A percentile compares a stretch with the other conserved stretches of the same genome.
Evolutionary conservation across 495 filamentous ascomycete genomes (phyloP).

Genomic region (Trichoderma asperelloides): DNA sequence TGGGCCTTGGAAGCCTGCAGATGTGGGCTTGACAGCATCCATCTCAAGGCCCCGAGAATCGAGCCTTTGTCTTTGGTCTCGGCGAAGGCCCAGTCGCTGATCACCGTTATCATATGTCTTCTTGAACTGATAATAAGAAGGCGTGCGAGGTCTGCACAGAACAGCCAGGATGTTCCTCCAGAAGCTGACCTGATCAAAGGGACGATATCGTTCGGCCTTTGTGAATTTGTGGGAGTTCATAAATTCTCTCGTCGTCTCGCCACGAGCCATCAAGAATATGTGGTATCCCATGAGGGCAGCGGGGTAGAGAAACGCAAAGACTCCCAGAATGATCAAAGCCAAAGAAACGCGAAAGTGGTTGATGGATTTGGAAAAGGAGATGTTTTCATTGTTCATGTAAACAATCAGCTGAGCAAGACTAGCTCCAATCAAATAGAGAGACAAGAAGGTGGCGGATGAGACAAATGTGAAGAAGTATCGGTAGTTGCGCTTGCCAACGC

Average conservation of each 20-base stretch:
- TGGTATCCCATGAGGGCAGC: slow-evolving; percentile 80
- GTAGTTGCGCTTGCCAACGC: slow-evolving; percentile 93
- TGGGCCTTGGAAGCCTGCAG: slow-evolving; percentile 18
- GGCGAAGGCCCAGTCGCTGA: slow-evolving; percentile 54
- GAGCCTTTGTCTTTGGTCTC: slow-evolving; percentile 4
- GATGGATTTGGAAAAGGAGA: slow-evolving; percentile 61
- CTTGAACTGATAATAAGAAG: slow-evolving; percentile 89
- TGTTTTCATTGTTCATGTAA: slow-evolving; percentile 49
- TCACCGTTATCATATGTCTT: slow-evolving; percentile 67
- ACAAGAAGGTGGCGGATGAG: slow-evolving; percentile 61
- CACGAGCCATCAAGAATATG: slow-evolving; percentile 76
- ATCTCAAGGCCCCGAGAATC: slow-evolving; percentile 32
- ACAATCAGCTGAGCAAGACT: slow-evolving; percentile 71
- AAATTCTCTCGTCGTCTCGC: slow-evolving; percentile 93
- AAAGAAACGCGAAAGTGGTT: slow-evolving; percentile 67
- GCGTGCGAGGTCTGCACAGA: slow-evolving; percentile 71
- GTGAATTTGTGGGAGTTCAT: slow-evolving; percentile 91
- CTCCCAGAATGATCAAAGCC: slow-evolving; percentile 78
- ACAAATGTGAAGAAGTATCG: slow-evolving; percentile 95
- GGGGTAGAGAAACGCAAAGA: slow-evolving; percentile 70
- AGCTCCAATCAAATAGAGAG: slow-evolving; percentile 64
- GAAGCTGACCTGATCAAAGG: slow-evolving; percentile 72
- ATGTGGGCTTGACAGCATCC: slow-evolving; percentile 27
- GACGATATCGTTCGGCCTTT: slow-evolving; percentile 82
- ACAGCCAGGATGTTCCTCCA: slow-evolving; percentile 76